Evolutionary conservation across 2,329 filamentous ascomycete genomes (phyloP).

Genomic region (Talaromyces piceae): DNA sequence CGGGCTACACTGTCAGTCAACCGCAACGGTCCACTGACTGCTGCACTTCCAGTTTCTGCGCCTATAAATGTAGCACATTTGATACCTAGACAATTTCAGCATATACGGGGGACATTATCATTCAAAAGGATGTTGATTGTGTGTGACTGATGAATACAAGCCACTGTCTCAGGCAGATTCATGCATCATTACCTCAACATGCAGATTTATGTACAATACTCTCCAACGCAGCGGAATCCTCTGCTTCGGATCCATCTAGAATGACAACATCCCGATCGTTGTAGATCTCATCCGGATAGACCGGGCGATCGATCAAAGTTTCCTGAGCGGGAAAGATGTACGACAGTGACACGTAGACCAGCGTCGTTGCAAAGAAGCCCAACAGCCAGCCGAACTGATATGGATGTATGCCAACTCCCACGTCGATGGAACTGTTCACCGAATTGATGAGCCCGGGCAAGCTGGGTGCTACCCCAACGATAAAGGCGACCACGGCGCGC

Average conservation of each 20-base stretch:
- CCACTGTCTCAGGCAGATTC: no score
- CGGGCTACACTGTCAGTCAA: no score
- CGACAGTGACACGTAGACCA: constrained; percentile 41
- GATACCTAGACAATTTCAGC: no score
- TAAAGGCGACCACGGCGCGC: constrained; percentile 51
- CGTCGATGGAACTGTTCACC: constrained; percentile 30
- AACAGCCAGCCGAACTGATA: constrained; percentile 62
- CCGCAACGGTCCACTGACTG: no score
- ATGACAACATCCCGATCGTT: neutral
- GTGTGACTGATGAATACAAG: no score
- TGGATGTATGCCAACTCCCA: constrained; percentile 46
- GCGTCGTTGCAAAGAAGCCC: constrained; percentile 50
- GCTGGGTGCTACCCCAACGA: constrained; percentile 50
- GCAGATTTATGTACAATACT: neutral
- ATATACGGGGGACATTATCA: no score
- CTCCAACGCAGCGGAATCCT: neutral
- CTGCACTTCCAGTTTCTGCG: no score
- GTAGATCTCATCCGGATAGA: neutral
- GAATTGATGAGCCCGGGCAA: constrained; percentile 48
- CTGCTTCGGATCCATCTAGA: neutral
- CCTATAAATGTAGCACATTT: no score
- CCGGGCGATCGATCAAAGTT: neutral
- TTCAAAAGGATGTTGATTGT: no score
- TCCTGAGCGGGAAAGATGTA: neutral
- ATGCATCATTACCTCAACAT: neutral